Base-by-base conservation (phyloP, 1,139 yeast genomes). In the Geotrichum candidum region DNA sequence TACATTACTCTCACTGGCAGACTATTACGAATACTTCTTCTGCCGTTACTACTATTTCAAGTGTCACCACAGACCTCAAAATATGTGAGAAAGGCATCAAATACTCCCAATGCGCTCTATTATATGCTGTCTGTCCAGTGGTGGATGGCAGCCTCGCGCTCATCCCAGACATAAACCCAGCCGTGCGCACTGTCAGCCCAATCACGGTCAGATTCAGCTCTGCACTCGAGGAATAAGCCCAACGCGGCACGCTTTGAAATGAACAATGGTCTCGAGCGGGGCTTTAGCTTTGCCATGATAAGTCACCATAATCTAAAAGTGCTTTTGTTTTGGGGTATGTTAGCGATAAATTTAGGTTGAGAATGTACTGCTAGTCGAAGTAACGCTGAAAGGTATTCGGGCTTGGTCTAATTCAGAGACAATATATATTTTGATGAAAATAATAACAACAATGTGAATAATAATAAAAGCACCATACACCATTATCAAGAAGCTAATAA, bases 101-200 rank as follows among this genome's bases (percentile, higher is more conserved):
- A 79, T 2, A 87, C 90, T 66, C 90, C 78, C 0, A 88, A 83
- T 1, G 91, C 89, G 63, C 85, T 80, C 91, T 91, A 87, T 51
- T 82, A 78, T 58, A 75, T 75, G 48, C 91, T 90, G 69, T 87
- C 92, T 1, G 92, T 87, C 92, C 92, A 87, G 52, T 91, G 75
- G 66, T 84, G 81, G 85, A 87, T 86, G 22, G 86, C 88, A 58
- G 90, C 84, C 67, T 83, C 85, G 27, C 81, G 77, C 72, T 87
- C 91, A 69, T 84, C 86, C 91, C 91, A 87, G 2, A 85, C 82
- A 67, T 84, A 87, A 0, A 87, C 81, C 1, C 85, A 78, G n/a
- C 89, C 88, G 18, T 84, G 79, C 25, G 74, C 74, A 55, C 87
- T 85, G 23, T 72, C 69, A 59, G 73, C 74, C 25, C 90, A 76